Percentiles rank a stretch among this genome's conserved stretches.
Evolutionary conservation across 148 eudicot species (phyloP).

Genomic region (Persicaria tinctoria): DNA sequence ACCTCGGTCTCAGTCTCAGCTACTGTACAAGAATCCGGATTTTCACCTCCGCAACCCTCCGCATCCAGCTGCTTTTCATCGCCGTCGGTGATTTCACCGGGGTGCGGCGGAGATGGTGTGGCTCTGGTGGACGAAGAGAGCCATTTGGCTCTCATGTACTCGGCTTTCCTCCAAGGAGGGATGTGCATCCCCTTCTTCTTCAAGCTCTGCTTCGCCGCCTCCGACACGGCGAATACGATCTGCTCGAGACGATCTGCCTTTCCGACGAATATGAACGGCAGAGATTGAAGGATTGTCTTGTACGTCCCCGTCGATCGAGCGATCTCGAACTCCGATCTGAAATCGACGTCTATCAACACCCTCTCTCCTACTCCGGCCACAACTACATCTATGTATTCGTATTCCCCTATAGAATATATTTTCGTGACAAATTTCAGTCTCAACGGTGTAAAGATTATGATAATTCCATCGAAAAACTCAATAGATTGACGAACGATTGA

Average conservation of each 20-base stretch:
- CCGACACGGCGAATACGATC: constrained; percentile 32
- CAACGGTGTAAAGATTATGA: background rate
- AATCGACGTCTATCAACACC: constrained; percentile 45
- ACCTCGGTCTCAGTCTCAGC: background rate
- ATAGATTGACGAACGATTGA: background rate
- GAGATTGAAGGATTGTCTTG: constrained; percentile 34
- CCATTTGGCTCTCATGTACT: constrained; percentile 57
- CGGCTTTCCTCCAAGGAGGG: constrained; percentile 57
- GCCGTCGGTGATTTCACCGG: background rate
- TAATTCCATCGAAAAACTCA: background rate
- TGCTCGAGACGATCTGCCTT: constrained; percentile 39
- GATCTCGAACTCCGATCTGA: constrained; percentile 55
- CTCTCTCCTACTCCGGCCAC: constrained; percentile 25
- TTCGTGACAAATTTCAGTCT: background rate
- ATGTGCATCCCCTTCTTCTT: constrained; percentile 59
- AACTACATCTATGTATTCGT: constrained; percentile 37
- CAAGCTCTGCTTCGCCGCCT: constrained; percentile 42
- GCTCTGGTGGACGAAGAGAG: constrained; percentile 34
- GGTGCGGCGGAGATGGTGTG: constrained; percentile 6
- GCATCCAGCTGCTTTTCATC: background rate
- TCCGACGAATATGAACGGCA: constrained; percentile 58
- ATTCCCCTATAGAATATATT: constrained; percentile 13
- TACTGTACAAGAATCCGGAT: constrained; percentile 1
- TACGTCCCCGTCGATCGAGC: constrained; percentile 43
- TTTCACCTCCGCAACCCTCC: background rate